Evolutionary conservation across 2,329 filamentous ascomycete species (phyloP).

Genomic region (Leptographium procerum): DNA sequence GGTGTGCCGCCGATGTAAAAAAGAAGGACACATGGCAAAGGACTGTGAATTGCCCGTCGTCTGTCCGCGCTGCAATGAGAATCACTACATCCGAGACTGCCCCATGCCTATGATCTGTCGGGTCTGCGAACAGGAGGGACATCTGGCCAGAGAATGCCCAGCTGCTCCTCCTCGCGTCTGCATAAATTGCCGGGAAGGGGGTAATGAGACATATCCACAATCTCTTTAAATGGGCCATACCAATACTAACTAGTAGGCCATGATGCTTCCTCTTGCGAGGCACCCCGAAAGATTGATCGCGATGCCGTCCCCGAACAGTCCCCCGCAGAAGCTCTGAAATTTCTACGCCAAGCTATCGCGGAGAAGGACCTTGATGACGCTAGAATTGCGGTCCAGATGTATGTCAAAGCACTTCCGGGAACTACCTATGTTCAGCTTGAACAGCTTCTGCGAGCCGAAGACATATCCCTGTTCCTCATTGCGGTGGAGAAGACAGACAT

Average conservation of each 20-base stretch:
- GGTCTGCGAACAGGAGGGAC: slow-evolving; percentile 35
- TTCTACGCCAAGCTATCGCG: slow-evolving; percentile 38
- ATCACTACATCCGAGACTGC: slow-evolving; percentile 42
- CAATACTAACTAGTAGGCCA: slow-evolving; percentile 36
- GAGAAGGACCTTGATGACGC: slow-evolving; percentile 51
- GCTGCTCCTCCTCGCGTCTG: slow-evolving; percentile 42
- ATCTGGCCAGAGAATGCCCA: slow-evolving; percentile 43
- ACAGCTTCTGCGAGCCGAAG: slow-evolving; percentile 41
- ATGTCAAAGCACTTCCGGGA: slow-evolving; percentile 48
- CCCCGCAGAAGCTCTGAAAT: slow-evolving; percentile 46
- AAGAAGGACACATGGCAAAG: slow-evolving; percentile 41
- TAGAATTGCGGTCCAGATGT: slow-evolving; percentile 47
- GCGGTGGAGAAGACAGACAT: slow-evolving; percentile 45
- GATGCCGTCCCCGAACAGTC: slow-evolving; percentile 34
- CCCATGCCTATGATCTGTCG: slow-evolving; percentile 22
- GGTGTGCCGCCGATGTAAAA: slow-evolving; percentile 29
- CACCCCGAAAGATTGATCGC: slow-evolving; percentile 47
- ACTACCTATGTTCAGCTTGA: slow-evolving; percentile 52
- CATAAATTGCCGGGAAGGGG: slow-evolving; percentile 50
- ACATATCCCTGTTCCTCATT: slow-evolving; percentile 49
- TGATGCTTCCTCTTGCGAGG: slow-evolving; percentile 41
- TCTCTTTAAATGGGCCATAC: not conserved
- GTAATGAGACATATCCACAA: slow-evolving; percentile 23
- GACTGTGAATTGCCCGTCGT: slow-evolving; percentile 44
- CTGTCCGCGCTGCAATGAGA: slow-evolving; percentile 35